Evolutionary conservation across 805 yeast genomes (phyloP).

Genomic region (Candida nitratophila): DNA sequence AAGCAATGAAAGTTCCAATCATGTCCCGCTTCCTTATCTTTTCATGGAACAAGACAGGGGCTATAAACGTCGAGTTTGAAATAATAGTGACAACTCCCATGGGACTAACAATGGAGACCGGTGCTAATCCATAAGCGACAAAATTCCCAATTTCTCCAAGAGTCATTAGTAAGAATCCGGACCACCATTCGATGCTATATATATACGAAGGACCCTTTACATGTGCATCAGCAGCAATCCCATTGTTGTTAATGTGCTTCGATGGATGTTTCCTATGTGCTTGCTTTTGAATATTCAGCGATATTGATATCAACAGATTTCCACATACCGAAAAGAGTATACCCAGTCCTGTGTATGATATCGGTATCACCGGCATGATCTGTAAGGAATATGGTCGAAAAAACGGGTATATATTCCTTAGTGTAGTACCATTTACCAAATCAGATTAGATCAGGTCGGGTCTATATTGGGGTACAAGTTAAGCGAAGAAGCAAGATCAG

Average conservation of each 20-base stretch:
- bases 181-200: conserved; percentile 29
- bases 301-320: conserved; percentile 20
- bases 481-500: no score
- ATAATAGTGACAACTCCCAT: conserved; percentile 42
- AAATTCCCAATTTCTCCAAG: conserved; percentile 41
- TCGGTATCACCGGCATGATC: not conserved
- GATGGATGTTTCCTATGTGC: conserved; percentile 11
- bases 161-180: conserved; percentile 34
- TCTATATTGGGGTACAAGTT: no score
- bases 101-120: conserved; percentile 41
- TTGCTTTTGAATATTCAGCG: conserved; percentile 21
- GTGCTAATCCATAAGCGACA: conserved; percentile 41
- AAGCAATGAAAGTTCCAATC: conserved; percentile 32
- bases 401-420: no score
- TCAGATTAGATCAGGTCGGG: no score
- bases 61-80: conserved; percentile 37
- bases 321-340: conserved; percentile 19
- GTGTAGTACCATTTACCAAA: no score
- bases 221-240: not conserved
- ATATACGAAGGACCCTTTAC: conserved; percentile 4
- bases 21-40: conserved; percentile 26
- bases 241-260: not conserved
- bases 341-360: conserved; percentile 14
- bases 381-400: no score
- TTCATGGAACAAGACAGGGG: conserved; percentile 40